A percentile compares a stretch with the other conserved stretches of the same genome.
phyloP scores from a whole-genome alignment of 1,139 yeast genomes.

The Candida anutae region DNA sequence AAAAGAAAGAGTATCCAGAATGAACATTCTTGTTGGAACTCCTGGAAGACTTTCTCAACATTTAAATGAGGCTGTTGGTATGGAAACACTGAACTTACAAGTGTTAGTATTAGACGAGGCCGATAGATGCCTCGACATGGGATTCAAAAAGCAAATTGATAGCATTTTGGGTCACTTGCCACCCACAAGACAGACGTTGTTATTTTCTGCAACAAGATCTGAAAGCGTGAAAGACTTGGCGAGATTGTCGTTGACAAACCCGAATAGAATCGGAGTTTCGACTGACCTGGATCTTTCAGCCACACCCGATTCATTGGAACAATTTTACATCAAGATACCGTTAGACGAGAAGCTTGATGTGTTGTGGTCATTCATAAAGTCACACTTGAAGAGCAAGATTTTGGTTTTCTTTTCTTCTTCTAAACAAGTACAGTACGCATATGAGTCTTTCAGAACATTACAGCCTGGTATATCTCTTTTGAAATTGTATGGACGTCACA shows the following conservation, averaged over 20 bases:
- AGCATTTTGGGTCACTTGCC: constrained; percentile 80
- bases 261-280: constrained; percentile 59
- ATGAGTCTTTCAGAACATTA: constrained; percentile 81
- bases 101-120: constrained; percentile 90
- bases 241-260: constrained; percentile 73
- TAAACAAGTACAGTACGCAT: constrained; percentile 90
- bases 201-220: constrained; percentile 92
- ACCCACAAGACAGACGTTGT: constrained; percentile 74
- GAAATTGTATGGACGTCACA: constrained; percentile 92
- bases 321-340: constrained; percentile 65
- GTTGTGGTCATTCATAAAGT: constrained; percentile 81
- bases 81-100: constrained; percentile 75
- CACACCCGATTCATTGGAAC: constrained; percentile 82
- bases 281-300: constrained; percentile 43
- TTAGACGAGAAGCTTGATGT: constrained; percentile 79
- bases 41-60: constrained; percentile 95
- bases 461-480: constrained; percentile 94
- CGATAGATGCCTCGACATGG: constrained; percentile 94
- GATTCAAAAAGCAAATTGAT: constrained; percentile 84
- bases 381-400: constrained; percentile 80
- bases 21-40: constrained; percentile 88
- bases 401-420: constrained; percentile 88
- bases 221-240: constrained; percentile 85
- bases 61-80: constrained; percentile 85
- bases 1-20: constrained; percentile 72